Conservation (phyloP, 2,329 filamentous ascomycete species). For the Samsoniella hepiali region DNA sequence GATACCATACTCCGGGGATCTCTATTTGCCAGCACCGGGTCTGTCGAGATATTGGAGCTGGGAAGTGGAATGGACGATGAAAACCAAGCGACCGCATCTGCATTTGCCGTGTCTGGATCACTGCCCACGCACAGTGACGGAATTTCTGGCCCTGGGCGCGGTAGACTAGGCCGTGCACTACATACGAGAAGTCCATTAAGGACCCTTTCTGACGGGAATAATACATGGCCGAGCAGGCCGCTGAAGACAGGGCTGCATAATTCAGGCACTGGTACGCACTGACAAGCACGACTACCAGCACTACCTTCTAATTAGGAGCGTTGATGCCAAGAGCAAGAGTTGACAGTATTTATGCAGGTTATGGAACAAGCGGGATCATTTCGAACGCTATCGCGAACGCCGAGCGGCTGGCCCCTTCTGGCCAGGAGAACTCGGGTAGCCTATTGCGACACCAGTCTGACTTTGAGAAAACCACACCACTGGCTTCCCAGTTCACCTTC, state of each 20-base stretch:
- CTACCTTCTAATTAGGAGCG: background rate
- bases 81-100: slow-evolving; percentile 23
- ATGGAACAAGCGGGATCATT: slow-evolving; percentile 72
- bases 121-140: slow-evolving; percentile 52
- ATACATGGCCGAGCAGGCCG: slow-evolving; percentile 51
- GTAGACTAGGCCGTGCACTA: slow-evolving; percentile 69
- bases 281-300: background rate
- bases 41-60: background rate
- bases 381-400: slow-evolving; percentile 89
- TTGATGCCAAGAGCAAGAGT: background rate
- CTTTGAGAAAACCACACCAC: slow-evolving; percentile 65
- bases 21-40: slow-evolving; percentile 23
- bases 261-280: background rate
- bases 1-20: slow-evolving; percentile 50
- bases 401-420: slow-evolving; percentile 63
- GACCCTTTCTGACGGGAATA: slow-evolving; percentile 56
- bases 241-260: slow-evolving; percentile 37
- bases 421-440: slow-evolving; percentile 61
- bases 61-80: slow-evolving; percentile 26
- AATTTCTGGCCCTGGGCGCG: slow-evolving; percentile 80
- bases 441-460: slow-evolving; percentile 61
- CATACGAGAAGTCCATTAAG: slow-evolving; percentile 62
- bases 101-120: slow-evolving; percentile 42
- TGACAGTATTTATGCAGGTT: slow-evolving; percentile 24
- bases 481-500: slow-evolving; percentile 91